Evolutionary conservation across 768 basidiomycete species (phyloP).

Genomic region (Asterophora parasitica): DNA sequence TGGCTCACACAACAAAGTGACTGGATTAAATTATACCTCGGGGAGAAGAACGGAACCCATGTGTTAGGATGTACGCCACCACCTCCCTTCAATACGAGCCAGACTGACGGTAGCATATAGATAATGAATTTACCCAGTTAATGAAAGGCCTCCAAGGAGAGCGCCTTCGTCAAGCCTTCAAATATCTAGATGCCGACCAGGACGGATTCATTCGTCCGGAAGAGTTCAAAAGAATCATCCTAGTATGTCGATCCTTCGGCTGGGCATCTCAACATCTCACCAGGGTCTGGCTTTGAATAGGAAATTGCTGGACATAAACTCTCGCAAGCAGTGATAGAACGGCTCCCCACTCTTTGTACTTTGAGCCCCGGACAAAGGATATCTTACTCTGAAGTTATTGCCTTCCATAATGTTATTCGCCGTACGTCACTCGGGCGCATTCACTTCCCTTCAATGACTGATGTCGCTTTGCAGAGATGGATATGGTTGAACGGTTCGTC

Average conservation of each 20-base stretch:
- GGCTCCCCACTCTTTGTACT: constrained; percentile 88
- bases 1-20: constrained; percentile 43
- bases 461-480: constrained; percentile 65
- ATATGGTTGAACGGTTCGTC: constrained; percentile 83
- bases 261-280: background rate
- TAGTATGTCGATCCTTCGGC: constrained; percentile 48
- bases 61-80: constrained; percentile 79
- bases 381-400: constrained; percentile 93
- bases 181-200: constrained; percentile 81
- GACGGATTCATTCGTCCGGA: constrained; percentile 93
- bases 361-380: constrained; percentile 86
- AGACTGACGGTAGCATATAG: constrained; percentile 30
- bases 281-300: constrained; percentile 33
- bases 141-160: constrained; percentile 99
- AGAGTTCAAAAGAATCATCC: constrained; percentile 92
- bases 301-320: constrained; percentile 98
- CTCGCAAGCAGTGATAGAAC: constrained; percentile 87
- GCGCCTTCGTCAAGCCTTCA: constrained; percentile 93
- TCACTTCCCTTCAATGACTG: background rate
- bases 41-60: constrained; percentile 86
- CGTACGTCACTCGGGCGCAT: constrained; percentile 40
- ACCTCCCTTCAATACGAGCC: background rate
- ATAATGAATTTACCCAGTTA: constrained; percentile 95
- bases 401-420: constrained; percentile 94
- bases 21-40: constrained; percentile 95